Base-by-base conservation (phyloP, 441 rosid genomes). In the Theobroma grandiflorum region DNA sequence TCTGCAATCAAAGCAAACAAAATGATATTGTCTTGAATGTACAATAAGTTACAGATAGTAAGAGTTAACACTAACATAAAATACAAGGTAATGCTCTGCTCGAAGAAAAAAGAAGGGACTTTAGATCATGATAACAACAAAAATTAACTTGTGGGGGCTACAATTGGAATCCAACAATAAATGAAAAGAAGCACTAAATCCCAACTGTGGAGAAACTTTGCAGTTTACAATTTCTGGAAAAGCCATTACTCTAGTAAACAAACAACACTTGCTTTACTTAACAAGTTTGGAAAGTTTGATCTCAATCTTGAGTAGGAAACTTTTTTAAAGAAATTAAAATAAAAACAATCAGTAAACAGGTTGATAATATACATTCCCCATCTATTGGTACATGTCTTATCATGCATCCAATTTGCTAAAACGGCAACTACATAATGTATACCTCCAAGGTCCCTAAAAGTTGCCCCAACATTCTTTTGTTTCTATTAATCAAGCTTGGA, bases 381-480 rank as follows among this genome's bases (percentile, higher is more conserved):
- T 12, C 7, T 3, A 63, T 5, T 33, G 4, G 40, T 33, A 63
- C 43, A 43, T 11, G 22, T 12, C 9, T 15, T 37, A 38, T 65
- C 45, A 18, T n/a, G 61, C 61, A 55, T 55, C 20, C 11, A 18
- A 55, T n/a, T n/a, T 55, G 61, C 26, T 6, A 42, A 40, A 2
- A 43, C 79, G 49, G 65, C 11, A 59, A 53, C 63, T n/a, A 12
- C 50, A 70, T n/a, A 57, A 73, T 37, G 35, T 84, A 80, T 88
- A 96, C 98, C 98, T 96, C 99, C 85, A 96, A 86, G 77, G 99
- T 96, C 72, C 99, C 99, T 80, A 92, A 85, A 82, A 96, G 98
- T 85, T 92, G 97, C 43, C 98, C 99, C 74, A 94, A 79, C 98
- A 96, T 96, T 86, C 99, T 90, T 86, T 87, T 96, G 85, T 96